Conservation (phyloP, 1,284 basidiomycete species). For the Ustilago loliicola region DNA sequence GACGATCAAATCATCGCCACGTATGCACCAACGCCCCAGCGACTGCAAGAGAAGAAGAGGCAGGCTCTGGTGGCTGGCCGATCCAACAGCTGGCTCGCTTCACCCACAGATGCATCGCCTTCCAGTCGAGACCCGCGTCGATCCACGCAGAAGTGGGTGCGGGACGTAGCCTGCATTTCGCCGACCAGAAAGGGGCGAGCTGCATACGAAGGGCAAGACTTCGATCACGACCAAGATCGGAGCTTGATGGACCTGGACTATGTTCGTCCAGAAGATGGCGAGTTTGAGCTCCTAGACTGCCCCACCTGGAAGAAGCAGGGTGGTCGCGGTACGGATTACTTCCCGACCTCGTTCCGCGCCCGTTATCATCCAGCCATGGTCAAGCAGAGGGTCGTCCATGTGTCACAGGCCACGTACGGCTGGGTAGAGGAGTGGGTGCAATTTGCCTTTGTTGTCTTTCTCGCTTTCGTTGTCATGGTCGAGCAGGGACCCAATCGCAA, state of each 20-base stretch:
- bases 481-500: slow-evolving; percentile 44
- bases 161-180: slow-evolving; percentile 26
- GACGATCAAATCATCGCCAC: slow-evolving; percentile 49
- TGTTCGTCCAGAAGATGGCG: slow-evolving; percentile 39
- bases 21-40: slow-evolving; percentile 37
- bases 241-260: slow-evolving; percentile 18
- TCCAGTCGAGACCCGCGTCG: slow-evolving; percentile 18
- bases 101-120: slow-evolving; percentile 8
- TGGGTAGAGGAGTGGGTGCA: slow-evolving; percentile 62
- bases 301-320: slow-evolving; percentile 51
- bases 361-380: slow-evolving; percentile 60
- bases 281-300: slow-evolving; percentile 57
- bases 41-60: slow-evolving; percentile 29
- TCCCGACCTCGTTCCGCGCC: slow-evolving; percentile 53
- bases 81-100: background rate
- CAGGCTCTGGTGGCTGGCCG: slow-evolving; percentile 12
- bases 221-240: background rate
- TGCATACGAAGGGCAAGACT: slow-evolving; percentile 1
- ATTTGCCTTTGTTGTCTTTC: slow-evolving; percentile 60
- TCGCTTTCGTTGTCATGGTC: slow-evolving; percentile 61
- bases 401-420: slow-evolving; percentile 52
- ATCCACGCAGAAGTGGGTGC: slow-evolving; percentile 37
- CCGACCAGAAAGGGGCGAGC: slow-evolving; percentile 8
- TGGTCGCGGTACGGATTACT: slow-evolving; percentile 58
- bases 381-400: slow-evolving; percentile 51